phyloP scores from a whole-genome alignment of 192 early-diverging fungal genomes.

The Phycomyces blakesleeanus region DNA sequence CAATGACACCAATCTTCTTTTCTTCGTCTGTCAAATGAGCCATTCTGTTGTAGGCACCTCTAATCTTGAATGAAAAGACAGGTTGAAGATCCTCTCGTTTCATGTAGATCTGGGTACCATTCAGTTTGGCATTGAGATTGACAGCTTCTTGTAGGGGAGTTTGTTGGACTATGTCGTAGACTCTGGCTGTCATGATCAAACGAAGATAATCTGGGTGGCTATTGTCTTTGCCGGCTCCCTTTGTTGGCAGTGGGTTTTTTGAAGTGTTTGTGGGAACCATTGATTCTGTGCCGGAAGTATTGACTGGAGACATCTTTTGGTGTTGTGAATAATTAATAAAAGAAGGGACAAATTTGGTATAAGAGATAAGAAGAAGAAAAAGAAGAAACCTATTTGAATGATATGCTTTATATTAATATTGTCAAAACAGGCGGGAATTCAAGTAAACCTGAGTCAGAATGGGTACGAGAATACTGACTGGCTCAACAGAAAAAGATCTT shows the following conservation, averaged over 20 bases:
- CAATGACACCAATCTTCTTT: conserved; percentile 82
- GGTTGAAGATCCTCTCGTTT: conserved; percentile 98
- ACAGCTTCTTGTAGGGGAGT: conserved; percentile 82
- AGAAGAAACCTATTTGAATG: too few species aligned
- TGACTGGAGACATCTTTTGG: too few species aligned
- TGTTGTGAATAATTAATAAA: too few species aligned
- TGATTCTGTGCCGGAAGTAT: background rate
- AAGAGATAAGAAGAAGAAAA: too few species aligned
- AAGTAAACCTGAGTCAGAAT: too few species aligned
- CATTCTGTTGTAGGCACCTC: conserved; percentile 95
- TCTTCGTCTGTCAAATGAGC: conserved; percentile 77
- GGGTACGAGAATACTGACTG: too few species aligned
- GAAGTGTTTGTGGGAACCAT: background rate
- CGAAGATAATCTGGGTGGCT: conserved; percentile 83
- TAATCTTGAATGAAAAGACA: conserved; percentile 97
- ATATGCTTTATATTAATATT: too few species aligned
- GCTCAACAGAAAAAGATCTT: too few species aligned
- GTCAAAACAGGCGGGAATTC: too few species aligned
- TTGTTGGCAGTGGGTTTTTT: background rate
- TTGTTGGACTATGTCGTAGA: conserved; percentile 92
- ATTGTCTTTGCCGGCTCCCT: background rate
- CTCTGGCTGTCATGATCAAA: conserved; percentile 88
- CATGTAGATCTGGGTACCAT: conserved; percentile 65
- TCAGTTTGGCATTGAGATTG: conserved; percentile 72
- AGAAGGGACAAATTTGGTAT: too few species aligned